These are phyloP conservation scores for Russula earlei DNA, from an alignment of 768 basidiomycete genomes.

Conservation along the genomic window DNA sequence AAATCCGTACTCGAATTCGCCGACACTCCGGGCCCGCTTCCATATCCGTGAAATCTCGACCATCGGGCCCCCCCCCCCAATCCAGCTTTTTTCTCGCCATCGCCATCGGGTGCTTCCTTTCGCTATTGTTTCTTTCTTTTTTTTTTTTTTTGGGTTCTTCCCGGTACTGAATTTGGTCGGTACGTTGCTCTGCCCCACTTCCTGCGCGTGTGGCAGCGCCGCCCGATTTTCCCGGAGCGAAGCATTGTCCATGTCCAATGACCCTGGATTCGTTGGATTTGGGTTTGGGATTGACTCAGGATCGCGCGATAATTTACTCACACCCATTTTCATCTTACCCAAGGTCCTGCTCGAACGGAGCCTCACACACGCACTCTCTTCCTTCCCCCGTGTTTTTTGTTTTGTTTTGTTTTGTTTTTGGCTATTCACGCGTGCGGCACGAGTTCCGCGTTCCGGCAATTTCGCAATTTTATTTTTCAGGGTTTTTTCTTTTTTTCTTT, in stretches of 20 bases:
- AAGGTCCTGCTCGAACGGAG: not conserved
- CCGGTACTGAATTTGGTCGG: constrained; percentile 2
- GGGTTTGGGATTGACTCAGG: no score
- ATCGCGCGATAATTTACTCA: no score
- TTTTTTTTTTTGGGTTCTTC: not conserved
- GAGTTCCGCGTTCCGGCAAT: not conserved
- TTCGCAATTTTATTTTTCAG: not conserved
- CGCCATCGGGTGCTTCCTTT: no score
- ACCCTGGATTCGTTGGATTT: no score
- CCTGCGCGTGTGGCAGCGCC: not conserved
- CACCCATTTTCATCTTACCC: no score
- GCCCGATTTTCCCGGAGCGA: constrained; percentile 3
- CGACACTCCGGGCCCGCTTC: constrained; percentile 5
- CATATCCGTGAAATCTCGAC: not conserved
- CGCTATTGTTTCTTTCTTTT: constrained; percentile 2
- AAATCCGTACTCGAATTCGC: not conserved
- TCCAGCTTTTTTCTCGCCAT: no score
- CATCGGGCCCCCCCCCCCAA: no score
- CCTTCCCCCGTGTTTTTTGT: no score
- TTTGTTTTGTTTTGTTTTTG: no score
- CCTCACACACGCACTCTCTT: no score
- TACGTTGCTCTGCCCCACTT: not conserved
- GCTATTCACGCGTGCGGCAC: no score
- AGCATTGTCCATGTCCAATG: not conserved
- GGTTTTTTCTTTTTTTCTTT: no score